These are phyloP conservation scores for Ophiosphaerella narmari DNA, from an alignment of 2,329 filamentous ascomycete species.

Conservation along the genomic window DNA sequence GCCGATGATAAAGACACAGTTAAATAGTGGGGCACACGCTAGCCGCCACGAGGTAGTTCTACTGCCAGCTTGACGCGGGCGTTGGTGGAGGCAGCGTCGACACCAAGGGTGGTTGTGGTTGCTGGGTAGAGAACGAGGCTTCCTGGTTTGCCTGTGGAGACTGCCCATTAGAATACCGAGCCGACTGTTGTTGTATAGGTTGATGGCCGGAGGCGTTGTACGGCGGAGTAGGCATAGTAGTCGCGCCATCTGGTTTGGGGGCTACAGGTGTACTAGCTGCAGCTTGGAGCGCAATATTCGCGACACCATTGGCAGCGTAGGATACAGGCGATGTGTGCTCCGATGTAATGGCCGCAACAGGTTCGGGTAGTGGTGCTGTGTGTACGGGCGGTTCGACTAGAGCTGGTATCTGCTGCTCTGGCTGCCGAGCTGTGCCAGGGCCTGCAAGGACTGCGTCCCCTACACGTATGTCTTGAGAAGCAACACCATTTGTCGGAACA, in stretches of 20 bases:
- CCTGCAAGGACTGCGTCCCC: not conserved
- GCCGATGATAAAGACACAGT: not conserved
- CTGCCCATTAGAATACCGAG: not conserved
- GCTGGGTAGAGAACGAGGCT: no score
- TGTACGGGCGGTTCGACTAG: slow-evolving; percentile 2
- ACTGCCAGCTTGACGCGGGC: slow-evolving; percentile 24
- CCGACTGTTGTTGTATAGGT: not conserved
- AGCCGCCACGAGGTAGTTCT: slow-evolving; percentile 4
- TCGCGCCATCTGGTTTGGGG: slow-evolving; percentile 16
- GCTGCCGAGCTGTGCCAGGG: slow-evolving; percentile 6
- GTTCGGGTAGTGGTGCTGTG: slow-evolving; percentile 1
- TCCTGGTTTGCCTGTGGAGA: not conserved
- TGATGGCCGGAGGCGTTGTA: not conserved
- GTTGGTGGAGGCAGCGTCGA: slow-evolving; percentile 2
- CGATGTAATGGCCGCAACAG: not conserved
- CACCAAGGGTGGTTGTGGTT: not conserved
- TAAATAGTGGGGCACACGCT: not conserved
- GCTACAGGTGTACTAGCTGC: slow-evolving; percentile 4
- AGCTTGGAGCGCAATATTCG: slow-evolving; percentile 2
- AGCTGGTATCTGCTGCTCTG: slow-evolving; percentile 2
- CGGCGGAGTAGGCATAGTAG: slow-evolving; percentile 27
- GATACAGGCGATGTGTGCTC: not conserved
- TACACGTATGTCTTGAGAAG: not conserved
- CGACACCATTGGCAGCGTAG: slow-evolving; percentile 10
- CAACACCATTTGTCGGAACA: slow-evolving; percentile 1